Base-by-base conservation (phyloP, 2,329 filamentous ascomycete species). In the Botrytis fragariae region DNA sequence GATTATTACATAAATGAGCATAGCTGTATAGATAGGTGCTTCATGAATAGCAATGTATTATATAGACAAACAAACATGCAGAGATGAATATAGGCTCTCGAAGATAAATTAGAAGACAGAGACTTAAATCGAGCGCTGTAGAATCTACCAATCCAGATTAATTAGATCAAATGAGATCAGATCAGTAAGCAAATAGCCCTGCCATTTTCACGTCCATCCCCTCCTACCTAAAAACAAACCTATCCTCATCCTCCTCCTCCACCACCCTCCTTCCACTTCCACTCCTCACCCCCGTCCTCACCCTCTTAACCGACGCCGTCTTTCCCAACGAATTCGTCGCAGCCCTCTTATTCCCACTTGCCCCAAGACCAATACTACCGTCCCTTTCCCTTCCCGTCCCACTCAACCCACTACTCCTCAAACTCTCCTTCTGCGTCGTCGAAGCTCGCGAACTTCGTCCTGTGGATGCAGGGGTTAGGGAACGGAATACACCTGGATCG, bases 211-310 rank as follows among this genome's bases (percentile, higher is more conserved):
- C n/a, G n/a, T n/a, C n/a, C n/a, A n/a, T n/a, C n/a, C n/a, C 16
- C 37, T 8, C 44, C 29, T 48, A 65, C 29, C 42, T 45, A 59
- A 72, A 72, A 22, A 22, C 60, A 74, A 81, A 81, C 57, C 76
- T 77, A 74, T 81, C 81, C 57, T 79, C 79, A 63, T 80, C 79
- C 64, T 79, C 78, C 65, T 79, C 78, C 69, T 77, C 77, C 77
- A 48, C 80, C 77, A 68, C 79, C 78, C 48, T 75, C 64, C 63
- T 65, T 75, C 37, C 61, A 39, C n/a, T 29, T 25, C 25, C 48
- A 59, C 72, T 51, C 51, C 74, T 32, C 16, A 67, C 51, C 39
- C 71, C 75, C 63, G 25, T n/a, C 48, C 73, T 78, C 14, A 71
- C 71, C 51, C 76, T 81, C 77, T 81, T 81, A 20, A 75, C 71